Conservation (phyloP, 257 asterid genomes). For the Rubia yunnanensis region DNA sequence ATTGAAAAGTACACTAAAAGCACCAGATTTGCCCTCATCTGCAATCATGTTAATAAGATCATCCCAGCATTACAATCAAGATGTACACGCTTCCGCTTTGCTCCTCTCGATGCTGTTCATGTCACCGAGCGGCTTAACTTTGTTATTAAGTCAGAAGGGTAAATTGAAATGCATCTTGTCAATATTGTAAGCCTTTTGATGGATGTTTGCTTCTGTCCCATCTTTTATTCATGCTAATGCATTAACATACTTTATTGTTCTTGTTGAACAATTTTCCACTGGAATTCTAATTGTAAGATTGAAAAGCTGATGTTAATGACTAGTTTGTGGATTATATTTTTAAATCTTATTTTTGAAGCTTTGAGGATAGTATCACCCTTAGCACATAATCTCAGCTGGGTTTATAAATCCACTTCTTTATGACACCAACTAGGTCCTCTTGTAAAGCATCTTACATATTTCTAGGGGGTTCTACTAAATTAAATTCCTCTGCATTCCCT, state of each 20-base stretch:
- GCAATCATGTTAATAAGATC: conserved; percentile 93
- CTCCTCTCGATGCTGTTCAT: conserved; percentile 84
- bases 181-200: not conserved
- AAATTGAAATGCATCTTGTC: conserved; percentile 9
- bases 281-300: not conserved
- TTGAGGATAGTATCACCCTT: not conserved
- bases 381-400: not conserved
- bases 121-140: conserved; percentile 75
- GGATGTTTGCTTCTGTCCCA: not conserved
- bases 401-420: not conserved
- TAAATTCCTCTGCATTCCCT: not conserved
- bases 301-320: too few relatives aligned
- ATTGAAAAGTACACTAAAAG: conserved; percentile 88
- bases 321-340: not conserved
- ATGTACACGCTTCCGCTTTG: conserved; percentile 95
- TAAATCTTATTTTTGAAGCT: not conserved
- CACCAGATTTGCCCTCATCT: conserved; percentile 87
- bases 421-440: not conserved
- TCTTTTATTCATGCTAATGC: not conserved
- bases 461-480: not conserved
- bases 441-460: not conserved
- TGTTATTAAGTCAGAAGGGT: conserved; percentile 80
- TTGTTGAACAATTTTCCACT: not conserved
- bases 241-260: not conserved
- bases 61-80: conserved; percentile 97